Evolutionary conservation across 257 asterid genomes (phyloP).

Genomic region (Avicennia marina): DNA sequence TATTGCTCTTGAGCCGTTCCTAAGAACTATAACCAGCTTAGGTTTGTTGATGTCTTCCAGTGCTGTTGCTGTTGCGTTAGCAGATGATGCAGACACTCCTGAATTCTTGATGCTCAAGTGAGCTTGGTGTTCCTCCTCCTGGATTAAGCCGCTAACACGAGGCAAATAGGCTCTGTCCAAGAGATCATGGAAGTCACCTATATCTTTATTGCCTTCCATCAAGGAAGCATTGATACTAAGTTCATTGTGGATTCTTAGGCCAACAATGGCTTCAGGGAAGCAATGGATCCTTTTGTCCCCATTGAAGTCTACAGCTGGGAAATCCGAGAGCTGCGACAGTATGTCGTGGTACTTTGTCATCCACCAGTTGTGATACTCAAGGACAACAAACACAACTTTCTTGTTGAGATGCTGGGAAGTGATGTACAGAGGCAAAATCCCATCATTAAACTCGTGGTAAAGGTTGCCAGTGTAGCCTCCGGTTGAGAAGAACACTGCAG

Average conservation of each 20-base stretch:
- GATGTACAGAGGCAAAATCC: conserved; percentile 78
- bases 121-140: conserved; percentile 48
- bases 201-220: conserved; percentile 43
- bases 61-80: neutral
- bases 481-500: conserved; percentile 84
- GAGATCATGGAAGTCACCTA: conserved; percentile 49
- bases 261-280: conserved; percentile 71
- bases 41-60: conserved; percentile 33
- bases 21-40: conserved; percentile 58
- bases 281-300: conserved; percentile 61
- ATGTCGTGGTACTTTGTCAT: conserved; percentile 70
- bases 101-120: no score
- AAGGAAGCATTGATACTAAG: conserved; percentile 45
- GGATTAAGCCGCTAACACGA: conserved; percentile 45
- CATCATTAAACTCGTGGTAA: conserved; percentile 93
- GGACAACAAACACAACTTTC: conserved; percentile 71
- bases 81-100: neutral
- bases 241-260: conserved; percentile 73
- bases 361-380: conserved; percentile 92
- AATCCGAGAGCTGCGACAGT: conserved; percentile 57
- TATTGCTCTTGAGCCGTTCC: conserved; percentile 72
- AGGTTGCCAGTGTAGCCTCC: conserved; percentile 96
- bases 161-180: conserved; percentile 71
- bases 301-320: conserved; percentile 48
- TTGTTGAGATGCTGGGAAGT: conserved; percentile 62